These are phyloP conservation scores for Dactylorhiza incarnata DNA, from an alignment of 106 monocot genomes.

Conservation along the genomic window DNA sequence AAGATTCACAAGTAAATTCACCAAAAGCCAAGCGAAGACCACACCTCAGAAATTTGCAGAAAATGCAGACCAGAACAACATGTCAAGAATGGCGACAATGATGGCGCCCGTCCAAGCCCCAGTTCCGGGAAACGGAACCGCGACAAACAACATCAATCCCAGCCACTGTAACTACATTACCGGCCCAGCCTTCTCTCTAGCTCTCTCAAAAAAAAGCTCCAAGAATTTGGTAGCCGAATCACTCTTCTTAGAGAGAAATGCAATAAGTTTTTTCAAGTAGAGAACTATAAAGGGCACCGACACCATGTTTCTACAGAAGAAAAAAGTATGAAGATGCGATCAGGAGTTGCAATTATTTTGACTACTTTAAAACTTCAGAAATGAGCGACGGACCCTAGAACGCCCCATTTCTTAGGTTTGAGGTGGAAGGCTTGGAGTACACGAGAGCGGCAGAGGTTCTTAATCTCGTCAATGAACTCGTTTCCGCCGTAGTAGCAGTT, in stretches of 20 bases:
- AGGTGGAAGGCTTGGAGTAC: too few relatives aligned
- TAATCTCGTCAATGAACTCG: too few relatives aligned
- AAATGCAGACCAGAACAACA: constrained; percentile 83
- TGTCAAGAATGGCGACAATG: constrained; percentile 68
- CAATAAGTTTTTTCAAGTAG: constrained; percentile 59
- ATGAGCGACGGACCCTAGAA: constrained; percentile 54
- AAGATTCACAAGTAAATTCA: constrained; percentile 90
- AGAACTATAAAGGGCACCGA: constrained; percentile 89
- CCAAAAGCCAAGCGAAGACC: constrained; percentile 76
- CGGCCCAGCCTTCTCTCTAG: constrained; percentile 80
- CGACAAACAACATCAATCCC: constrained; percentile 91
- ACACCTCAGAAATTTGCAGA: constrained; percentile 89
- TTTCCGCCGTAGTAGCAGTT: too few relatives aligned
- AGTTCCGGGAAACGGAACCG: constrained; percentile 90
- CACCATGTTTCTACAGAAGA: constrained; percentile 60
- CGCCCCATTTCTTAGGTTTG: too few relatives aligned
- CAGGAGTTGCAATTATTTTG: not conserved
- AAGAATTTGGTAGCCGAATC: constrained; percentile 33
- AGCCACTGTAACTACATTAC: constrained; percentile 93
- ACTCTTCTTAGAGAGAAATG: constrained; percentile 45
- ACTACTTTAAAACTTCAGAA: not conserved
- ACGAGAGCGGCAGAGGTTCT: too few relatives aligned
- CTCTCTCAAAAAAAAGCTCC: constrained; percentile 58
- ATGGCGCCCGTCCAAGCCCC: constrained; percentile 98
- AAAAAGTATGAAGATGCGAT: not conserved